Evolutionary conservation across 2,329 filamentous ascomycete species (phyloP).

Genomic region (Fusarium sp.): DNA sequence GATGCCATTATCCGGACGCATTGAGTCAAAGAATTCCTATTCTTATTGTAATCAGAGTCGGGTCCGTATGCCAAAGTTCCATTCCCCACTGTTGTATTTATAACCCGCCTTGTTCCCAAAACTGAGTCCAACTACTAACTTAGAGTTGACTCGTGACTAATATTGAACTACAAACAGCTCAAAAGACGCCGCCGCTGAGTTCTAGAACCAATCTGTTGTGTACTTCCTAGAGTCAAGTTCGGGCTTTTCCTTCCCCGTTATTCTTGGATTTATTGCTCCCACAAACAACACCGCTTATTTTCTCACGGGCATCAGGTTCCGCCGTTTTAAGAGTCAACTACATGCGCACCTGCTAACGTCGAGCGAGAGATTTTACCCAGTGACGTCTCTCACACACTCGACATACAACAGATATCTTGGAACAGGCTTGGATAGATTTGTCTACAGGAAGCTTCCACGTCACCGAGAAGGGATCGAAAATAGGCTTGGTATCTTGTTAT

Average conservation of each 20-base stretch:
- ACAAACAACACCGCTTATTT: neutral
- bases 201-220: neutral
- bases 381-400: constrained; percentile 28
- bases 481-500: neutral
- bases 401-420: neutral
- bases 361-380: constrained; percentile 23
- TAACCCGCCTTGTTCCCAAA: constrained; percentile 1
- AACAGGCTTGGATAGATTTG: neutral
- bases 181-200: constrained; percentile 13
- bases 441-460: neutral
- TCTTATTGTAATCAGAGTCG: neutral
- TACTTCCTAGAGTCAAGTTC: neutral
- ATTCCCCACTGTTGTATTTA: neutral
- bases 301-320: neutral
- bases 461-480: neutral
- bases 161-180: constrained; percentile 22
- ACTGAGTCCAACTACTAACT: constrained; percentile 9
- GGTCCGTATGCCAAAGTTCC: neutral
- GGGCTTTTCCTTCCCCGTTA: neutral
- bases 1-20: neutral
- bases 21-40: neutral
- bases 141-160: constrained; percentile 33
- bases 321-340: neutral
- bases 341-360: constrained; percentile 10
- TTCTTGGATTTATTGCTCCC: neutral